Evolutionary conservation across 257 asterid species (phyloP).

Genomic region (Solanum pinnatisectum): DNA sequence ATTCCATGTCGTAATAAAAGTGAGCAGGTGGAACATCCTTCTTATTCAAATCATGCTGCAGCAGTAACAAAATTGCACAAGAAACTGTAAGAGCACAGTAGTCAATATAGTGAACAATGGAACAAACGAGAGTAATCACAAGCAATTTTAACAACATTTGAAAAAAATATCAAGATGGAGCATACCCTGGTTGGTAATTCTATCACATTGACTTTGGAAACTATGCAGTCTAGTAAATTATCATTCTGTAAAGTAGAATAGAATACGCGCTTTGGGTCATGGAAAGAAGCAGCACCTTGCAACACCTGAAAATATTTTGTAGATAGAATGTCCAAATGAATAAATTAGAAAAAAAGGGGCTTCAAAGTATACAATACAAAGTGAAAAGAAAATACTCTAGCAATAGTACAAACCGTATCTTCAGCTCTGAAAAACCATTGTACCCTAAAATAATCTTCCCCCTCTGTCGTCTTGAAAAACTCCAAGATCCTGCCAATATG

Average conservation of each 20-base stretch:
- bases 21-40: conserved; percentile 31
- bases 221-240: conserved; percentile 70
- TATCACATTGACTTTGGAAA: conserved; percentile 59
- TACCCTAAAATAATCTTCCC: conserved; percentile 77
- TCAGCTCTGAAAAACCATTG: conserved; percentile 93
- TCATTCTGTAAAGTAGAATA: conserved; percentile 67
- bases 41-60: conserved; percentile 35
- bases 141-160: not conserved
- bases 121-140: not conserved
- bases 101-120: not conserved
- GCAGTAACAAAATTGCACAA: not conserved
- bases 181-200: conserved; percentile 48
- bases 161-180: not conserved
- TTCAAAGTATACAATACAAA: not conserved
- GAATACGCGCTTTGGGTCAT: conserved; percentile 74
- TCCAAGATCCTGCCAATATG: conserved; percentile 79
- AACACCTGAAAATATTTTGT: conserved; percentile 42
- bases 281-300: conserved; percentile 46
- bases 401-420: conserved; percentile 62
- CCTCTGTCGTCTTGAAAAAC: conserved; percentile 63
- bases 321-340: not conserved
- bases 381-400: not conserved
- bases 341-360: not conserved
- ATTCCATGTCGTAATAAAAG: conserved; percentile 84
- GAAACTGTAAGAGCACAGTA: not conserved